phyloP scores from a whole-genome alignment of 1,139 yeast species.

The Geotrichum fermentans region DNA sequence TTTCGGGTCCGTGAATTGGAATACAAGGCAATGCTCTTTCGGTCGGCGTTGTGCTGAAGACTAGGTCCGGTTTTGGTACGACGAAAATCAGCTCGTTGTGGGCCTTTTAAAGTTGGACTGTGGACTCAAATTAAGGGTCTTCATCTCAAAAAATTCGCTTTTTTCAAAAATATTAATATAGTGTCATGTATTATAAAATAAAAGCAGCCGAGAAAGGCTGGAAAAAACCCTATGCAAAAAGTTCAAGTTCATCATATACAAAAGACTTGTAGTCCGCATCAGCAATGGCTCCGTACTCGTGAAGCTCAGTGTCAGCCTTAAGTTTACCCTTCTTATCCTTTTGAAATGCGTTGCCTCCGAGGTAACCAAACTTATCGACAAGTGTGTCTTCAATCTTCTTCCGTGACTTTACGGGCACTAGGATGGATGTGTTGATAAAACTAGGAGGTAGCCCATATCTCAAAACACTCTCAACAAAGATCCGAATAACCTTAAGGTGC shows the following conservation, averaged over 20 bases:
- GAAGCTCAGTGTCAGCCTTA: constrained; percentile 53
- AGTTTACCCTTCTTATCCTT: constrained; percentile 62
- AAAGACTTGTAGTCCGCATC: constrained; percentile 96
- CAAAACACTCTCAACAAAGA: constrained; percentile 65
- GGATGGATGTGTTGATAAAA: constrained; percentile 60
- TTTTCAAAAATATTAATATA: too few relatives aligned
- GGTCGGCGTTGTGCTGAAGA: too few relatives aligned
- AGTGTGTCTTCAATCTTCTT: constrained; percentile 64
- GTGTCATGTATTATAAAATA: too few relatives aligned
- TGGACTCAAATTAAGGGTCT: too few relatives aligned
- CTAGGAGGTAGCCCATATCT: constrained; percentile 96
- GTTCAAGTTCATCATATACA: constrained; percentile 41
- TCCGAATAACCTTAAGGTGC: constrained; percentile 68
- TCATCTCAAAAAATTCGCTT: too few relatives aligned
- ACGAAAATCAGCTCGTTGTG: too few relatives aligned
- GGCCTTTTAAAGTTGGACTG: too few relatives aligned
- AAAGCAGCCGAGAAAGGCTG: too few relatives aligned
- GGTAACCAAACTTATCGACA: constrained; percentile 70
- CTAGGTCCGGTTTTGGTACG: too few relatives aligned
- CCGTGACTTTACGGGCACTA: constrained; percentile 37
- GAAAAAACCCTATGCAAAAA: constrained; percentile 14
- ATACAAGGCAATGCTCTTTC: too few relatives aligned
- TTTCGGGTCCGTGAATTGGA: too few relatives aligned
- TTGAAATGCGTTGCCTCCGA: constrained; percentile 82
- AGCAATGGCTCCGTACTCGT: constrained; percentile 85